Base-by-base conservation (phyloP, 1,284 basidiomycete genomes). In the Trichosporon faecale region DNA sequence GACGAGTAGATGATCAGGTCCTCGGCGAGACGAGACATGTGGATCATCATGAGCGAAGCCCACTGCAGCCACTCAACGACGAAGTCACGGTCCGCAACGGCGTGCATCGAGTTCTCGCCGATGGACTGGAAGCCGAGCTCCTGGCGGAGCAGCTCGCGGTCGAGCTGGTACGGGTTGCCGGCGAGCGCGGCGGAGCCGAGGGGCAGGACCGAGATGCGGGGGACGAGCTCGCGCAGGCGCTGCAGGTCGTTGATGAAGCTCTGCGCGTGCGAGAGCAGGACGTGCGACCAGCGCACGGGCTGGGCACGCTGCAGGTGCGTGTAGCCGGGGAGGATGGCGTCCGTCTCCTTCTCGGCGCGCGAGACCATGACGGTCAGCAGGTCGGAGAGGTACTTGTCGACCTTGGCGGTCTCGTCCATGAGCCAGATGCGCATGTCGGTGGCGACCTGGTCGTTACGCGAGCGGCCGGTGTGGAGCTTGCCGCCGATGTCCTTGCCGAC, bases 351-450 rank as follows among this genome's bases (percentile, higher is more conserved):
- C 80, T 95, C 91, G 18, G 95, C 95, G 67, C 96, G 89, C 76
- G 92, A 91, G 21, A 92, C 90, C 86, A 98, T 91, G 75, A 98
- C 94, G 64, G 88, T 87, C 71, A 99, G 88, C 33, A 98, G 87
- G 23, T 88, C 91, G 77, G 89, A 89, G 64, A 98, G 85, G 73
- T 89, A 89, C n/a, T 84, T 82, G 79, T 91, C 89, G 71, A 96
- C 87, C 46, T 88, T 87, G 57, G 85, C 84, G 31, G 92, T 89
- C 82, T 96, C 89, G 65, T 92, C 90, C 40, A 98, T 86, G 37
- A 99, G 87, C 96, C 96, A 99, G 21, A 99, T 84, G 21, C 96
- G 90, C 91, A 98, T 93, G 81, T 99, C 96, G 3, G 96, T 99
- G 5, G 95, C 95, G 72, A 98, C 95, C 84, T 99, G 96, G 82